Base-by-base conservation (phyloP, 2,329 filamentous ascomycete genomes). In the Hansfordia pulvinata region DNA sequence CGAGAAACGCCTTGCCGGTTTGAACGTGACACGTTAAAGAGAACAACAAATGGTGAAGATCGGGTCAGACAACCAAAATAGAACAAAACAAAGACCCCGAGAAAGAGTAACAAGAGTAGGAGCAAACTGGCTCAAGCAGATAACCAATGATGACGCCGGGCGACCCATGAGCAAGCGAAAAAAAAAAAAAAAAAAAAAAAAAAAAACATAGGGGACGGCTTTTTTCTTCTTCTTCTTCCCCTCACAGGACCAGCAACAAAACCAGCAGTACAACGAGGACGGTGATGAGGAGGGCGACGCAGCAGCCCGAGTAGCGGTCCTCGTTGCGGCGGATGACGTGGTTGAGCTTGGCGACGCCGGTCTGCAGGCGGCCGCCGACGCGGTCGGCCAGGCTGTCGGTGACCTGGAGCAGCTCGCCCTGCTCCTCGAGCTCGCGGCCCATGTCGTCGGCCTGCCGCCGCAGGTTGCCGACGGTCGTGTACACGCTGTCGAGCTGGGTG, bases 391-490 rank as follows among this genome's bases (percentile, higher is more conserved):
- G 62, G 17, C 64, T 69, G 53, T 96, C 88, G 20, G 92, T 79
- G 27, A 81, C 76, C 35, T 90, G 76, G 30, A 98, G 63, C 69
- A 96, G 78, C 51, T 85, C 82, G 13, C 68, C 69, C 62, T 98
- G 90, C 58, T 98, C 90, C 54, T 94, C 92, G 23, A 98, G 62
- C 59, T 98, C 90, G 30, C 88, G 65, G 2, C 90, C 88, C 88
- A 98, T 98, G 41, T 85, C 82, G 53, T 92, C 77, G 2, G 90
- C 92, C 62, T 96, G 90, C 46, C 79, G 67, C 30, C 88, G 65
- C 46, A 98, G 56, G 47, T 85, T 94, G 3, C 86, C 88, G 14
- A 98, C 90, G 1, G 88, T 96, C 38, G 76, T 72, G 48, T 92
- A 93, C 24, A 98, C 88, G 10, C 81, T 82, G 47, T 96, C 88